Base-by-base conservation (phyloP, 2,329 filamentous ascomycete species). In the Alternaria rosae region DNA sequence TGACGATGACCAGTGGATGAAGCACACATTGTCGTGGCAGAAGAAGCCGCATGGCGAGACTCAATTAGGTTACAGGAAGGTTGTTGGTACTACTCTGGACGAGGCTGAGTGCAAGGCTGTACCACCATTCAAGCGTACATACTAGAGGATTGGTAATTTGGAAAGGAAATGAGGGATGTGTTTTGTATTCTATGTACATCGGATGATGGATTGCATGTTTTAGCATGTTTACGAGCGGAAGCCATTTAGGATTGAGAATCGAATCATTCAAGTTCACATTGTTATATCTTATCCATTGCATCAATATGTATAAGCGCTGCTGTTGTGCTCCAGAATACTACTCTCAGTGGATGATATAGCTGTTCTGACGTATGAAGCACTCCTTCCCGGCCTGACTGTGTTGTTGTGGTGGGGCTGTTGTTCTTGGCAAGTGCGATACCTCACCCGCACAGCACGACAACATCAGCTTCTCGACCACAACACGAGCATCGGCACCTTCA, bases 1-100 rank as follows among this genome's bases (percentile, higher is more conserved):
- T 85, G 92, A 98, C 78, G 95, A 99, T 79, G 86, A 90, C 82
- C 91, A 96, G 82, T 98, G 94, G 94, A 97, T 97, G 94, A 98
- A 98, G 90, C 95, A 99, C 88, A 97, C 93, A 47, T 88, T 99
- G 65, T 93, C 91, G 70, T 99, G 91, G 91, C 95, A 99, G 87
- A 96, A 93, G 90, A 81, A 90, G 78, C 92, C 94, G 32, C 94
- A 98, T 76, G 91, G 91, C 78, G 88, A 93, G 84, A 89, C 95
- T 58, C 91, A 98, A 65, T 85, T 98, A 67, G 85, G 88, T 66
- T 98, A 98, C 88, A 89, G 95, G 81, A 85, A 86, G 68, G 95
- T 99, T 65, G 91, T 92, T 66, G 86, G 86, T 70, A 89, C 87
- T 66, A 98, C 95, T 25, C 85, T 99, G 71, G 95, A 98, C 76